Percentiles rank a stretch among this genome's conserved stretches.
Evolutionary conservation across 1,284 basidiomycete species (phyloP).

Genomic region (Sporisorium reilianum): DNA sequence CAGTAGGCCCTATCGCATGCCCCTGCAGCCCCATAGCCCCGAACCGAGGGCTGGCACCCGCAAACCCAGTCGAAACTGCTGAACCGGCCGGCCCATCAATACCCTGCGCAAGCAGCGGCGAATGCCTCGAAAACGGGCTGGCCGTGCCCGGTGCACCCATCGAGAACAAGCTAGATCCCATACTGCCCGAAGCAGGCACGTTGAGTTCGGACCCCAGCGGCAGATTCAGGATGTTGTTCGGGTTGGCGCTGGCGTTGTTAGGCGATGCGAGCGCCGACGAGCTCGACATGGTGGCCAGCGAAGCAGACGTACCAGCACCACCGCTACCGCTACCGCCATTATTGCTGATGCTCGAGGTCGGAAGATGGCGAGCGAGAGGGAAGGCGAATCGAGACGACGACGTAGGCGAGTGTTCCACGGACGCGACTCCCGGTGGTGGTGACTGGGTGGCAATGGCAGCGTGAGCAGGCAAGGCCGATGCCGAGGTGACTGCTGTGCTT

Average conservation of each 20-base stretch:
- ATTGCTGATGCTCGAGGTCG: slow-evolving; percentile 21
- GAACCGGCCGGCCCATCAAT: slow-evolving; percentile 17
- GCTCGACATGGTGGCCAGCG: slow-evolving; percentile 25
- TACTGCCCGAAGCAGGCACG: slow-evolving; percentile 18
- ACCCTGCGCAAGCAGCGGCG: slow-evolving; percentile 32
- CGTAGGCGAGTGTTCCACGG: slow-evolving; percentile 48
- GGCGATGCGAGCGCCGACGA: slow-evolving; percentile 27
- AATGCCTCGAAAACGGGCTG: slow-evolving; percentile 37
- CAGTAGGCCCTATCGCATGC: slow-evolving; percentile 1
- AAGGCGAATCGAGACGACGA: slow-evolving; percentile 50
- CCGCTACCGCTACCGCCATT: slow-evolving; percentile 3
- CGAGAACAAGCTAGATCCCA: slow-evolving; percentile 30
- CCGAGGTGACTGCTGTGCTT: not conserved
- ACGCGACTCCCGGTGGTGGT: slow-evolving; percentile 25
- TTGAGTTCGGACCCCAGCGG: slow-evolving; percentile 25
- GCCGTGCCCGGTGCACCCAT: slow-evolving; percentile 22
- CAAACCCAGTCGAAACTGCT: slow-evolving; percentile 7
- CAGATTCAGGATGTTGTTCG: slow-evolving; percentile 27
- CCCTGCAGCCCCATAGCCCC: slow-evolving; percentile 20
- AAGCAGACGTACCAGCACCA: slow-evolving; percentile 5
- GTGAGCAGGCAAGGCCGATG: slow-evolving; percentile 15
- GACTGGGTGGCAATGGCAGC: slow-evolving; percentile 30
- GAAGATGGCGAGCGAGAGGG: slow-evolving; percentile 44
- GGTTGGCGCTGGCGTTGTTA: slow-evolving; percentile 1
- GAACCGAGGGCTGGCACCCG: slow-evolving; percentile 37